These are phyloP conservation scores for Dryas integrifolia DNA, from an alignment of 331 rosid species.

Conservation along the genomic window DNA sequence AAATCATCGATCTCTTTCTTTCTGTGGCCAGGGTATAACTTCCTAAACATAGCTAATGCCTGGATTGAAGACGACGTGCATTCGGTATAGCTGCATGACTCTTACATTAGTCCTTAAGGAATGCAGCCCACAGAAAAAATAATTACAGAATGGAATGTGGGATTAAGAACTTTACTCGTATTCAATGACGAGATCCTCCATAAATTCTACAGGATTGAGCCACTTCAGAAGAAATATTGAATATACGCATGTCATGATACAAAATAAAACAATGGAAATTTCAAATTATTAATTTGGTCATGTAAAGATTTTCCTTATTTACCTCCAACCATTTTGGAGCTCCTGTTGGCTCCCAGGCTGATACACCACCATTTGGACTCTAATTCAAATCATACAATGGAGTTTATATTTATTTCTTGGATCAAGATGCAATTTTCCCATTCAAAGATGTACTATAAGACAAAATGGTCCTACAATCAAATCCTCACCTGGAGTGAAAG, in stretches of 20 bases:
- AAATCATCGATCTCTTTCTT: conserved; percentile 43
- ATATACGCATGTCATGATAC: not conserved
- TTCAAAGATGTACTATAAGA: not conserved
- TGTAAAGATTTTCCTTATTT: conserved; percentile 1
- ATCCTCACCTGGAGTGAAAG: conserved; percentile 51
- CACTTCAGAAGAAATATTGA: conserved; percentile 30
- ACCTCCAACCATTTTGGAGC: conserved; percentile 84
- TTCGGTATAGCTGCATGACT: conserved; percentile 46
- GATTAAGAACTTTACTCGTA: conserved; percentile 36
- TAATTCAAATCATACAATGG: conserved; percentile 5
- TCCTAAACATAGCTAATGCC: conserved; percentile 44
- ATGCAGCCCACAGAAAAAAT: not conserved
- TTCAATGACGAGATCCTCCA: conserved; percentile 55
- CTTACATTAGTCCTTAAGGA: not conserved
- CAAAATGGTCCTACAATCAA: not conserved
- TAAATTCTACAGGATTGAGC: conserved; percentile 66
- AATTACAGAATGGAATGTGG: not conserved
- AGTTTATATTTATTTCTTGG: too few species aligned
- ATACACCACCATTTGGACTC: conserved; percentile 73
- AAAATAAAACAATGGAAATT: not conserved
- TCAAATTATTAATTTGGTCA: not conserved
- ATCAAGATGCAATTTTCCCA: not conserved
- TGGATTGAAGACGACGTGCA: conserved; percentile 67
- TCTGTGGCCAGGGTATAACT: conserved; percentile 49
- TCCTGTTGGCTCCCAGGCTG: conserved; percentile 77